Conservation (phyloP, 1,284 basidiomycete species). For the Moesziomyces sp. region DNA sequence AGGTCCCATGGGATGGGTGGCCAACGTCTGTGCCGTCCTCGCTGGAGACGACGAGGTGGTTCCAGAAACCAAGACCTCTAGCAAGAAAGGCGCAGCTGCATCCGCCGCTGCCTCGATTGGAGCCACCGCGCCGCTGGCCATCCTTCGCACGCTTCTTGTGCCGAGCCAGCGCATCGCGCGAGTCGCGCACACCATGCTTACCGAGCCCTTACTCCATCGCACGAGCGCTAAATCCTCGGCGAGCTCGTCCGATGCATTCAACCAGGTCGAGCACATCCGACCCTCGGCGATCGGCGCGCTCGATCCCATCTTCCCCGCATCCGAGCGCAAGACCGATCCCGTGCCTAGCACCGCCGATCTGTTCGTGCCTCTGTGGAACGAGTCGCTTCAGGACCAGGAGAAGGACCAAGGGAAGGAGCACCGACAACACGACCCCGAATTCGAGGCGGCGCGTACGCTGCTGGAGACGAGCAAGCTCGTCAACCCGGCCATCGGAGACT, state of each 20-base stretch:
- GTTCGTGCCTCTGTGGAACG: constrained; percentile 40
- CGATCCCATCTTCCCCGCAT: constrained; percentile 49
- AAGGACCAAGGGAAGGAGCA: constrained; percentile 9
- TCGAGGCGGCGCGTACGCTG: constrained; percentile 22
- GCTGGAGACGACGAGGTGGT: constrained; percentile 26
- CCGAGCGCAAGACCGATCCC: constrained; percentile 49
- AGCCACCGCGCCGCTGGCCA: constrained; percentile 26
- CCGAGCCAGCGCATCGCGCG: constrained; percentile 42
- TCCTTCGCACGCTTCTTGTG: constrained; percentile 28
- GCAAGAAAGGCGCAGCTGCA: not conserved
- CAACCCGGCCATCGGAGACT: constrained; percentile 61
- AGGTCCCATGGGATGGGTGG: constrained; percentile 64
- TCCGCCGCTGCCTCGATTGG: not conserved
- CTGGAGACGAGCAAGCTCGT: constrained; percentile 56
- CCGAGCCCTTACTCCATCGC: constrained; percentile 51
- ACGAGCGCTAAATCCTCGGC: constrained; percentile 8
- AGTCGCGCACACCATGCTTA: constrained; percentile 48
- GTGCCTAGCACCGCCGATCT: constrained; percentile 44
- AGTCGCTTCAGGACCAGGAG: not conserved
- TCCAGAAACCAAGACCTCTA: not conserved
- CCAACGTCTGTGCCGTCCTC: constrained; percentile 56
- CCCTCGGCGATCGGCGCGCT: constrained; percentile 32
- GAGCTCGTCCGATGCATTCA: constrained; percentile 22
- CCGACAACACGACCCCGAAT: constrained; percentile 19
- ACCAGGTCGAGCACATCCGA: constrained; percentile 24